Evolutionary conservation across 805 yeast species (phyloP).

Genomic region (Metschnikowia continentalis): DNA sequence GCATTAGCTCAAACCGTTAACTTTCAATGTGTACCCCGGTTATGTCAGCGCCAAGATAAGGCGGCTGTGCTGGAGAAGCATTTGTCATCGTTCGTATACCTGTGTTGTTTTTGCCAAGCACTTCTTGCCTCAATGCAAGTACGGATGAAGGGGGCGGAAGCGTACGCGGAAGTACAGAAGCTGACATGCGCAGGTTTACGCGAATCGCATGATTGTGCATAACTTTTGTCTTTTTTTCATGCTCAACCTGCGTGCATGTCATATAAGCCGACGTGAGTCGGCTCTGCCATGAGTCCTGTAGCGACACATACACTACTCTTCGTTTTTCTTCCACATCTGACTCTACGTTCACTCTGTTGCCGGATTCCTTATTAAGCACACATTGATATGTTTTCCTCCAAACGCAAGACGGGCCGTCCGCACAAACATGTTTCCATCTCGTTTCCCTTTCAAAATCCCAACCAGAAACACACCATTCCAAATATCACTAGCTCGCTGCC

Average conservation of each 20-base stretch:
- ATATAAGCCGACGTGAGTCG: neutral
- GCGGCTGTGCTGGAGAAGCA: neutral
- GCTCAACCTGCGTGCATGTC: neutral
- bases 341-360: neutral
- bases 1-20: neutral
- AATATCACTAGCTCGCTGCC: constrained; percentile 24
- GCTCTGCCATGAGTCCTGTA: neutral
- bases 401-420: neutral
- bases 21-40: neutral
- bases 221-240: neutral
- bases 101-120: neutral
- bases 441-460: neutral
- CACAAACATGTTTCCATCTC: constrained; percentile 1
- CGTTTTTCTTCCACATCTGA: neutral
- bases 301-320: neutral
- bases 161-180: neutral
- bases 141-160: neutral
- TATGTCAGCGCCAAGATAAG: too few species aligned
- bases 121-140: neutral
- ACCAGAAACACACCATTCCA: constrained; percentile 12
- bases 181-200: neutral
- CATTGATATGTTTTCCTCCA: constrained; percentile 1
- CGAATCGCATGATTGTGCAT: neutral
- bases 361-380: neutral
- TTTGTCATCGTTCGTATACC: neutral